These are phyloP conservation scores for Brasenia schreberi DNA, from an alignment of 164 flowering plant species.

Conservation along the genomic window DNA sequence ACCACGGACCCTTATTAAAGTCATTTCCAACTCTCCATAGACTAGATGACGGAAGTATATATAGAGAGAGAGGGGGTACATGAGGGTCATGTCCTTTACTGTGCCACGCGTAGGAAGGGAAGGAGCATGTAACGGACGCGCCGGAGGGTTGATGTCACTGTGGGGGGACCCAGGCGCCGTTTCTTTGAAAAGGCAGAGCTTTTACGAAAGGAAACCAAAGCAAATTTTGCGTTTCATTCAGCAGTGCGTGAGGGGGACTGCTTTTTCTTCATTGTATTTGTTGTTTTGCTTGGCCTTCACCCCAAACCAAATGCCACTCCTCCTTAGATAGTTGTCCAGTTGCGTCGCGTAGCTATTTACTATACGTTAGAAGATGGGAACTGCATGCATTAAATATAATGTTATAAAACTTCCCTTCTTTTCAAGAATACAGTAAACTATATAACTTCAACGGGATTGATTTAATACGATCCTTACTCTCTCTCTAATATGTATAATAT, in stretches of 20 bases:
- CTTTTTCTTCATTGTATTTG: neutral
- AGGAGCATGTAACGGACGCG: constrained; percentile 33
- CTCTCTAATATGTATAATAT: neutral
- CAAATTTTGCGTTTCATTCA: neutral
- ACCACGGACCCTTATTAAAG: too few species aligned
- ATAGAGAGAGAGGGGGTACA: constrained; percentile 1
- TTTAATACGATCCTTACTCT: neutral
- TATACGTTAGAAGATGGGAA: too few species aligned
- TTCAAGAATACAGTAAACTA: neutral
- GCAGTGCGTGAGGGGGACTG: too few species aligned
- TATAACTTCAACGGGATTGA: neutral
- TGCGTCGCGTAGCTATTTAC: too few species aligned
- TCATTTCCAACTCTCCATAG: too few species aligned
- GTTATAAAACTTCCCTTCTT: neutral
- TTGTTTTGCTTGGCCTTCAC: neutral
- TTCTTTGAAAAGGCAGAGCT: constrained; percentile 6
- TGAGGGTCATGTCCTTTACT: constrained; percentile 4
- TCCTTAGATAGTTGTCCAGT: neutral
- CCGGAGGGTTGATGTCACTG: constrained; percentile 16
- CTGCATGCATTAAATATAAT: too few species aligned
- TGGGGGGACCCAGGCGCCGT: constrained; percentile 28
- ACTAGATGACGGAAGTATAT: too few species aligned
- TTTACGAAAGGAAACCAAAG: neutral
- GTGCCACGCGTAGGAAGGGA: constrained; percentile 20
- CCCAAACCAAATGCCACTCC: neutral